phyloP scores from a whole-genome alignment of 257 asterid species.

The Capsicum baccatum region DNA sequence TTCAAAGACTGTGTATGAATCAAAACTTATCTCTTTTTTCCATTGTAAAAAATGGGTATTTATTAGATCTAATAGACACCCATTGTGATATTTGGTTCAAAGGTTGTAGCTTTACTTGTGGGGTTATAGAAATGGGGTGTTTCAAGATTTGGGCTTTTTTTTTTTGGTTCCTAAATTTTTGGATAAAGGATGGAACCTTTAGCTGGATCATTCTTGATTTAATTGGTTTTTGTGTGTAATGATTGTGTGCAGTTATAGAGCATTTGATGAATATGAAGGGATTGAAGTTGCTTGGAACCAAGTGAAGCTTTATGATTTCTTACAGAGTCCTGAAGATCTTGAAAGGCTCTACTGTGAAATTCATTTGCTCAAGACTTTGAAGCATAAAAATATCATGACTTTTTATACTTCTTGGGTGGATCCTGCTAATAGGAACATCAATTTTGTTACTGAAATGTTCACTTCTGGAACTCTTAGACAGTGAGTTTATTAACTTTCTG shows the following conservation, averaged over 20 bases:
- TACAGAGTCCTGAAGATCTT: conserved; percentile 60
- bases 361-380: conserved; percentile 54
- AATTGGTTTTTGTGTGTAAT: neutral
- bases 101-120: conserved; percentile 26
- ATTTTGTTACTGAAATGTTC: conserved; percentile 62
- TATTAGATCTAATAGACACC: conserved; percentile 31
- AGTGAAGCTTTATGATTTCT: conserved; percentile 55
- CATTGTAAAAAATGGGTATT: neutral
- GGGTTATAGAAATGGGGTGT: conserved; percentile 28
- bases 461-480: conserved; percentile 60
- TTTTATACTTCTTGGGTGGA: conserved; percentile 66
- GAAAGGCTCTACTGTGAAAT: conserved; percentile 62
- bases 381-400: conserved; percentile 54
- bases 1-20: conserved; percentile 59
- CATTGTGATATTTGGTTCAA: conserved; percentile 11
- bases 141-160: conserved; percentile 6
- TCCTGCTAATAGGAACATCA: conserved; percentile 57
- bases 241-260: conserved; percentile 53
- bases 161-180: neutral
- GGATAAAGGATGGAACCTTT: conserved; percentile 19
- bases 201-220: conserved; percentile 28
- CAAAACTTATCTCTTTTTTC: neutral
- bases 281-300: conserved; percentile 68
- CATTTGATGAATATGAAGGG: conserved; percentile 62
- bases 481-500: conserved; percentile 35